Conservation (phyloP, 148 eudicot species). For the Beta vulgaris region DNA sequence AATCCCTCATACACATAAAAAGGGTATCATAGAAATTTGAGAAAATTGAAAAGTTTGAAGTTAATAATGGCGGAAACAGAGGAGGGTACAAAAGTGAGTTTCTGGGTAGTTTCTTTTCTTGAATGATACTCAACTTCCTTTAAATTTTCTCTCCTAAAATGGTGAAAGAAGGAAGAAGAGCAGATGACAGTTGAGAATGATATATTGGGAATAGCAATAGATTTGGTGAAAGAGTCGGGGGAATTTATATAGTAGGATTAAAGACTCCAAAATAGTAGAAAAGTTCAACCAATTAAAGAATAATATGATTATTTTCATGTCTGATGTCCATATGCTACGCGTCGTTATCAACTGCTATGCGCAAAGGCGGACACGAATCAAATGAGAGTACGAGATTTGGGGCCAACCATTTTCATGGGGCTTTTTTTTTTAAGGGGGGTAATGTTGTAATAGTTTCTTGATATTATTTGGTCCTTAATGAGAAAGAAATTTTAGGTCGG, state of each 20-base stretch:
- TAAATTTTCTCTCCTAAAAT: not conserved
- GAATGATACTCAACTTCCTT: not conserved
- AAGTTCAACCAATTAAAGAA: not conserved
- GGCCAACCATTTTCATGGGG: not conserved
- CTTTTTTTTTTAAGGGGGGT: no score
- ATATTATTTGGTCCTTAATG: no score
- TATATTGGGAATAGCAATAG: no score
- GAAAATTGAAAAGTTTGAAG: no score
- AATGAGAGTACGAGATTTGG: not conserved
- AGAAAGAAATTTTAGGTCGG: no score
- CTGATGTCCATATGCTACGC: not conserved
- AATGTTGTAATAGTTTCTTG: no score
- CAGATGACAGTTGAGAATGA: not conserved
- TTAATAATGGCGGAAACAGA: not conserved
- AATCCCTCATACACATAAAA: not conserved
- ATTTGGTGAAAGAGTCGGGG: no score
- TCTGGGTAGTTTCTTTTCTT: not conserved
- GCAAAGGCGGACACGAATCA: not conserved
- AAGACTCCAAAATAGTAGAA: no score
- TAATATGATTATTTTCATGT: not conserved
- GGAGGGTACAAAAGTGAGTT: not conserved
- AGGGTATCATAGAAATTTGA: no score
- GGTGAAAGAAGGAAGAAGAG: not conserved
- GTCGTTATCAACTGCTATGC: not conserved
- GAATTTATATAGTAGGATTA: no score